Evolutionary conservation across 768 basidiomycete species (phyloP).

Genomic region (Boletus rubropictus): DNA sequence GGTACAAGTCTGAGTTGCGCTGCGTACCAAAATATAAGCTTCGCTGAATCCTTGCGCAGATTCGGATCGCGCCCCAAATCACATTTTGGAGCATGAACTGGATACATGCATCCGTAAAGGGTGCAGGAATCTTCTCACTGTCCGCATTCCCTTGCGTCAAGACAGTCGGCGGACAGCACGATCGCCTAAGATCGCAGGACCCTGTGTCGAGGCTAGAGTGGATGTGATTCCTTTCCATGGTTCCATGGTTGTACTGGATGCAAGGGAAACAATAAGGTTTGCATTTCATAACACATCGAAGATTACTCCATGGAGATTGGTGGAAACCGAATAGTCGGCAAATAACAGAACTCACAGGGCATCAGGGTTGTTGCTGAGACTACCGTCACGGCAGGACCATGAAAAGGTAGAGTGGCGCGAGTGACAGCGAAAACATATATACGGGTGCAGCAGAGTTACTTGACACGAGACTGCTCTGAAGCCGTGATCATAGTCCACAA

Average conservation of each 20-base stretch:
- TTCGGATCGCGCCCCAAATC: background rate
- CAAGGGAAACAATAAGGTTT: background rate
- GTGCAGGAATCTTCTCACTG: background rate
- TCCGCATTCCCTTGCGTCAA: too few species aligned
- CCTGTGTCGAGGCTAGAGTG: background rate
- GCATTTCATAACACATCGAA: background rate
- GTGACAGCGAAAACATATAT: background rate
- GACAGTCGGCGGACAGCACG: background rate
- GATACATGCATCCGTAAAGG: too few species aligned
- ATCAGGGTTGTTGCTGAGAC: conserved; percentile 4
- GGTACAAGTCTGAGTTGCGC: background rate
- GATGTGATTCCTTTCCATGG: background rate
- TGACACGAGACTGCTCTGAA: background rate
- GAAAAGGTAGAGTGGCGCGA: background rate
- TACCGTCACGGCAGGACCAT: background rate
- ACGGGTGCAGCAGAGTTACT: background rate
- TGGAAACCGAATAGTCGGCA: background rate
- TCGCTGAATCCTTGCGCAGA: too few species aligned
- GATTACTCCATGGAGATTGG: background rate
- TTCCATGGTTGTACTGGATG: background rate
- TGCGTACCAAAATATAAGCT: too few species aligned
- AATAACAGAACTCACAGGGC: background rate
- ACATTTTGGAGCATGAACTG: background rate
- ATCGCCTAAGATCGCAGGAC: background rate
- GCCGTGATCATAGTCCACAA: conserved; percentile 38